Percentiles rank a stretch among this genome's conserved stretches.
phyloP scores from a whole-genome alignment of 768 basidiomycete genomes.

The Mycena leptocephala region DNA sequence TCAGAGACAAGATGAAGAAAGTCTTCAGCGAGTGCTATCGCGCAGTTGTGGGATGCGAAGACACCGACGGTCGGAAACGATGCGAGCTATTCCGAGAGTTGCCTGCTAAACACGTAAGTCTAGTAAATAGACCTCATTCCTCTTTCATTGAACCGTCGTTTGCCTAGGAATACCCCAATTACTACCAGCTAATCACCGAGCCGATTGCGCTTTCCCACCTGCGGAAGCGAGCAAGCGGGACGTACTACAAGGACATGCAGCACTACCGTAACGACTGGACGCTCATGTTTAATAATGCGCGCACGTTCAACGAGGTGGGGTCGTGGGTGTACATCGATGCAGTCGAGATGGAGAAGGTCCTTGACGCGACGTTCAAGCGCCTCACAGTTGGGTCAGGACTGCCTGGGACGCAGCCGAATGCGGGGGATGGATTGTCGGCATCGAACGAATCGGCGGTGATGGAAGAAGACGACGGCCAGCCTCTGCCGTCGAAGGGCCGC shows the following conservation, averaged over 20 bases:
- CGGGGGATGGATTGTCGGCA: slow-evolving; percentile 53
- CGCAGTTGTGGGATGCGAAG: slow-evolving; percentile 81
- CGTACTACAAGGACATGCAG: slow-evolving; percentile 82
- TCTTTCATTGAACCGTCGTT: slow-evolving; percentile 21
- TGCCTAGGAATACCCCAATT: slow-evolving; percentile 88
- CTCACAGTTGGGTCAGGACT: slow-evolving; percentile 79
- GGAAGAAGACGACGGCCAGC: slow-evolving; percentile 84
- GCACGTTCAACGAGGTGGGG: slow-evolving; percentile 94
- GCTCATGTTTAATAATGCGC: slow-evolving; percentile 95
- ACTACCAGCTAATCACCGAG: slow-evolving; percentile 88
- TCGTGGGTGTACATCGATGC: slow-evolving; percentile 97
- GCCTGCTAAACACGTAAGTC: slow-evolving; percentile 79
- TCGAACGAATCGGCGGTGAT: slow-evolving; percentile 80
- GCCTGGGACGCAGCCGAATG: slow-evolving; percentile 72
- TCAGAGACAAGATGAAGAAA: slow-evolving; percentile 88
- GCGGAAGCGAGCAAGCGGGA: slow-evolving; percentile 79
- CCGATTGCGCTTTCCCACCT: slow-evolving; percentile 93
- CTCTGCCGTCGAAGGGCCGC: slow-evolving; percentile 65
- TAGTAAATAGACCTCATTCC: background rate
- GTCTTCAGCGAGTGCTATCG: slow-evolving; percentile 83
- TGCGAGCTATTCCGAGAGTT: slow-evolving; percentile 91
- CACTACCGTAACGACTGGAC: slow-evolving; percentile 86
- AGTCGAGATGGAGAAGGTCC: slow-evolving; percentile 94
- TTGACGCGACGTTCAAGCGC: slow-evolving; percentile 79
- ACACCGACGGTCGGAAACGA: slow-evolving; percentile 82